Base-by-base conservation (phyloP, 352 stramenopile species). In the Phytopythium chamaehyphon region DNA sequence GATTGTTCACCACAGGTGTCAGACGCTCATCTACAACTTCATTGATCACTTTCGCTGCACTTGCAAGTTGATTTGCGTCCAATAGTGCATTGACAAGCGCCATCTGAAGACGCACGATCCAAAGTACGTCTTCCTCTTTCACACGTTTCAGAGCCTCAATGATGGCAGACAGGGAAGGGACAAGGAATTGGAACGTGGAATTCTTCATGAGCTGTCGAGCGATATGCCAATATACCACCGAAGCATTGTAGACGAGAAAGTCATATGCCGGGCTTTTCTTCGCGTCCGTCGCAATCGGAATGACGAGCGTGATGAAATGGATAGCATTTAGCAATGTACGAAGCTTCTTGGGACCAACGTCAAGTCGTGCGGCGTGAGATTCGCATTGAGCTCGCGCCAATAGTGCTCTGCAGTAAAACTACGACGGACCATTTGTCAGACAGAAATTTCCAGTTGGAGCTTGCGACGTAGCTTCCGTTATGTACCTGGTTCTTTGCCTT, bases 181-280 rank as follows among this genome's bases (percentile, higher is more conserved):
- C 47, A 8, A 93, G 62, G 47, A 90, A 88, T 58, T 88, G 79
- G 23, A 86, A 86, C 1, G 69, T 89, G 4, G 73, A 71, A 12
- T 65, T 62, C 49, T 93, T 93, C 72, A 97, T 91, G 23, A 95
- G 66, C 50, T 85, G 75, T 5, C 88, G 68, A 42, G 83, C 71
- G 44, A 96, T 76, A 18, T 82, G 79, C 88, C 88, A 97, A 48
- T 91, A 93, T 24, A 76, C 73, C 11, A 96, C 74, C 0, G 83
- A 95, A 11, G 83, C 83, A 49, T 97, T 97, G 82, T 96, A 96
- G 47, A 96, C 72, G 15, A 97, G 71, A 54, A 96, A 97, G 47
- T 95, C 76, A 66, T 97, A 97, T 11, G 62, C 57, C 11, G 78
- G 76, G 0, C 84, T 76, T 7, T 83, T 83, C 16, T 57, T 66